Conservation (phyloP, 2,329 filamentous ascomycete species). For the Ophiocordyceps unilateralis region DNA sequence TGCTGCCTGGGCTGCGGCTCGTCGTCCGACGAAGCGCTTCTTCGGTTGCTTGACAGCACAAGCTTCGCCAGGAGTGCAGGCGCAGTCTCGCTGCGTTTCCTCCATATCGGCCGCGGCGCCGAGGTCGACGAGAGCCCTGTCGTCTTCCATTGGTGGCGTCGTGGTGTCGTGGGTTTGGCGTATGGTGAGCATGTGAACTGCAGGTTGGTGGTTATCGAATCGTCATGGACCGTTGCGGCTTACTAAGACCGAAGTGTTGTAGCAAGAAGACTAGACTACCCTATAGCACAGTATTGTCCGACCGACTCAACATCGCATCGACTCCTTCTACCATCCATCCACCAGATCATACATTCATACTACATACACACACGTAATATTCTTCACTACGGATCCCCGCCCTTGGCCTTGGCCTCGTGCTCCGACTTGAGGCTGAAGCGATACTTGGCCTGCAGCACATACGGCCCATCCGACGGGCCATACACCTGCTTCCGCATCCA, state of each 20-base stretch:
- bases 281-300: too few relatives aligned
- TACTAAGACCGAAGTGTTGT: neutral
- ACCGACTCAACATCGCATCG: too few relatives aligned
- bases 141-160: constrained; percentile 50
- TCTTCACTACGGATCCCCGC: too few relatives aligned
- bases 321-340: neutral
- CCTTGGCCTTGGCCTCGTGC: constrained; percentile 1
- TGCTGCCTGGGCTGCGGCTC: constrained; percentile 49
- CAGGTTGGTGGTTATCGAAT: too few relatives aligned
- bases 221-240: neutral
- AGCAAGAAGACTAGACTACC: neutral
- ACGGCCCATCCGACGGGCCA: constrained; percentile 39
- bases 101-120: constrained; percentile 53
- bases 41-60: constrained; percentile 63
- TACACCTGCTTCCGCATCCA: constrained; percentile 61
- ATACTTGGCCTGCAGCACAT: constrained; percentile 45
- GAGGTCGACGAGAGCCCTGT: constrained; percentile 52
- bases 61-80: constrained; percentile 2
- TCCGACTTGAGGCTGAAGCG: constrained; percentile 30
- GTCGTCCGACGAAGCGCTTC: constrained; percentile 79
- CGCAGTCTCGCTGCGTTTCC: constrained; percentile 16
- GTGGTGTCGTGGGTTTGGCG: too few relatives aligned
- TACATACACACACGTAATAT: neutral
- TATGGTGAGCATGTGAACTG: neutral
- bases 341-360: too few relatives aligned